These are phyloP conservation scores for Lactifluus hygrophoroides DNA, from an alignment of 768 basidiomycete genomes.

Conservation along the genomic window DNA sequence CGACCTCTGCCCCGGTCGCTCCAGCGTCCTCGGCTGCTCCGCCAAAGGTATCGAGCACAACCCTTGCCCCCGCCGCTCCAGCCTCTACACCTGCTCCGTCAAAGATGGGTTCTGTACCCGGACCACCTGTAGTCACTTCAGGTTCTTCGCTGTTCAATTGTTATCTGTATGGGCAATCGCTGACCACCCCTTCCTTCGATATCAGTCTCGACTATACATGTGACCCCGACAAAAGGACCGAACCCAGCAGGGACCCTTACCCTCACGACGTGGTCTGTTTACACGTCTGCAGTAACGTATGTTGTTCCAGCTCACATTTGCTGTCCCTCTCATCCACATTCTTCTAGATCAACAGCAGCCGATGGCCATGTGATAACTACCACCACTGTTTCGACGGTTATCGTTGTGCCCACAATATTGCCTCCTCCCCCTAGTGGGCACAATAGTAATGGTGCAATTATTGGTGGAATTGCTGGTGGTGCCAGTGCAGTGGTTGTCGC, in stretches of 20 bases:
- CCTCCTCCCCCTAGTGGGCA: neutral
- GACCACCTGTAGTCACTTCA: neutral
- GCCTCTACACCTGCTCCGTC: too few species aligned
- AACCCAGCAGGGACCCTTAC: neutral
- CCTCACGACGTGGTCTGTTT: neutral
- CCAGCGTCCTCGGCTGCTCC: too few species aligned
- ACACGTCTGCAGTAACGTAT: neutral
- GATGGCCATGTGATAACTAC: conserved; percentile 10
- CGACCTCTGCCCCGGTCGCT: too few species aligned
- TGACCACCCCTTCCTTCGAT: too few species aligned
- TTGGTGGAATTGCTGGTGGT: conserved; percentile 27
- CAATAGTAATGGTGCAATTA: conserved; percentile 24
- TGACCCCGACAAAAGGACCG: neutral
- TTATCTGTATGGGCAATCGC: neutral
- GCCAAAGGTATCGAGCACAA: too few species aligned
- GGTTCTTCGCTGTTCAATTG: neutral
- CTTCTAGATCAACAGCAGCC: conserved; percentile 3
- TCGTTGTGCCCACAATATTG: conserved; percentile 20
- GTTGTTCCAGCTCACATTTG: neutral
- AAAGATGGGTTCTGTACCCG: too few species aligned
- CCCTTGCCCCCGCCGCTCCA: too few species aligned
- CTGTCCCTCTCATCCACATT: neutral
- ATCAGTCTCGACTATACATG: too few species aligned
- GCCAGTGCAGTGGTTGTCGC: conserved; percentile 18
- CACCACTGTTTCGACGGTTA: conserved; percentile 16